Base-by-base conservation (phyloP, 2,329 filamentous ascomycete genomes). In the Arachnomyces sp. region DNA sequence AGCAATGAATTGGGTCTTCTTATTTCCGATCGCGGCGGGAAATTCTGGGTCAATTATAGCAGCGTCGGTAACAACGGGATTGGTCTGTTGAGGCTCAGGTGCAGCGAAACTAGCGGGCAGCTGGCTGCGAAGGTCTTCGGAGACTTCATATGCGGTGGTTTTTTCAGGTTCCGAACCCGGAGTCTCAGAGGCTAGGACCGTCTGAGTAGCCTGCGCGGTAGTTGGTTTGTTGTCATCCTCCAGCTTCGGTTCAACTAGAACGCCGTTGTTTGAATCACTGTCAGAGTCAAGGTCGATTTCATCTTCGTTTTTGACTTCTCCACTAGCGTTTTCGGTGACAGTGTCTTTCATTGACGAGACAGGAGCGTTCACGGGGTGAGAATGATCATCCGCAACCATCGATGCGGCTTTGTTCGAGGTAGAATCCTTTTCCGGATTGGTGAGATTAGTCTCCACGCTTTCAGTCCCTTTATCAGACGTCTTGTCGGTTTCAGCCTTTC, bases 1-100 rank as follows among this genome's bases (percentile, higher is more conserved):
- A 0, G 92, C 85, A 8, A 98, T 73, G 61, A 98, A 98, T 9
- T 80, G 74, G 2, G 90, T 93, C 3, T 74, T 72, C 14, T 73
- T 83, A 67, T 96, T 96, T 2, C 73, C 77, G 46, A 95, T 93
- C 1, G 72, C 75, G 0, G 73, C 57, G 0, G 87, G 87, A 12
- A 84, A 77, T 2, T 82, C 78, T 40, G 81, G 75, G 28, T 74
- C 75, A 12, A 77, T 70, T 4, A 58, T 67, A 40, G 57, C 54
- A 31, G 62, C 65, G 12, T 49, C 31, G 5, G 21, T 5, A 9
- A 9, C 9, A 25, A 25, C 21, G 9, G 21, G 5, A 5, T 25
- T 9, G 21, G 21, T 9, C 21, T 25, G 21, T 15, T 53, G 36
- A 45, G 52, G 13, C 57, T 66, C 31, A 54, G 71, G 63, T 44